Evolutionary conservation across 2,329 filamentous ascomycete species (phyloP), one percentile per base, ranked within the genome.

Genomic region (Curvularia eragrostidis): DNA sequence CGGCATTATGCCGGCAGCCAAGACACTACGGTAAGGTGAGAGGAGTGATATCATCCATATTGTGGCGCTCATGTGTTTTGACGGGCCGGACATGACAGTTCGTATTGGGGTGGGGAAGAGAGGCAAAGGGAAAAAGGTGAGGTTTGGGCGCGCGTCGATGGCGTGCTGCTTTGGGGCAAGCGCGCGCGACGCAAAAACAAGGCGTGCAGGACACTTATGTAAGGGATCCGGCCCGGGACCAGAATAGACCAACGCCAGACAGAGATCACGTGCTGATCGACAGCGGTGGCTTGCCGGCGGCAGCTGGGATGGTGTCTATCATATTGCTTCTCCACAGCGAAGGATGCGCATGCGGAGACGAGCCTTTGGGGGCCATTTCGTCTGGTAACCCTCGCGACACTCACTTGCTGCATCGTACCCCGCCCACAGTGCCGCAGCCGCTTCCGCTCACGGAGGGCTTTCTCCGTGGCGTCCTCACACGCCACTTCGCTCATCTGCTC

Each of bases 51-150:
- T 39, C 23, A 39, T 48, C 26, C 50, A 66, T 58, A 61, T 61
- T 64, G 63, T 64, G 63, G 63, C 63, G 54, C 56, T 24, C 42
- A 32, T 28, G 13, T 50, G n/a, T 12, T 34, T 24, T 21, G 55
- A 52, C 19, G 24, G 36, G 30, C 24, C 59, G 21, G 59, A 46
- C 28, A 62, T 48, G 23, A 23, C 46, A 49, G 23, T 28, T 54
- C 54, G 57, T 48, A 57, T 50, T 30, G 21, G 48, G 21, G 39
- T 48, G 43, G 38, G 36, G 50, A 43, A 32, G 36, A 39, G n/a
- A 28, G 23, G 34, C 21, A 12, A 10, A 18, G 50, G 18, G 41
- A 10, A 32, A 41, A 19, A 41, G 32, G 38, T 48, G 48, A 56
- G 23, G 51, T 44, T 50, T 39, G 34, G 19, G 39, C 54, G 53